Percentiles rank a stretch among this genome's conserved stretches.
Conservation (phyloP, 2,329 filamentous ascomycete species). For the Coniochaeta prunicola region DNA sequence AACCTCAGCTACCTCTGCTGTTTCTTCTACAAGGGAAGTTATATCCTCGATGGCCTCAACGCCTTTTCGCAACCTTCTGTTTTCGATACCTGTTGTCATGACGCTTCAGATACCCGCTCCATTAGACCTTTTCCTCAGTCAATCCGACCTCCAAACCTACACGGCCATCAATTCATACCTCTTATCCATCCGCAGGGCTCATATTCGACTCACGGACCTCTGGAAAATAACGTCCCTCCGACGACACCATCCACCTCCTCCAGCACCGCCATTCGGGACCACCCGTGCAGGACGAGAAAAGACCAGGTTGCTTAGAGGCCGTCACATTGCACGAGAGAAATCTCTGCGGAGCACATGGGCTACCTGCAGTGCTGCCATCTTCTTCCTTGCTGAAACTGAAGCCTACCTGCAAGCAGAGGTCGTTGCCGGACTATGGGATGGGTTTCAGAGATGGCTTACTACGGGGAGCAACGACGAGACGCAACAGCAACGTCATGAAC, state of each 20-base stretch:
- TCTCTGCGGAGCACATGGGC: constrained; percentile 84
- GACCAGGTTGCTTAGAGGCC: constrained; percentile 53
- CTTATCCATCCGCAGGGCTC: constrained; percentile 74
- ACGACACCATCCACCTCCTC: constrained; percentile 67
- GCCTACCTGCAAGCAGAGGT: constrained; percentile 88
- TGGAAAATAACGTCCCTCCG: constrained; percentile 81
- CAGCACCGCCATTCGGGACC: constrained; percentile 55
- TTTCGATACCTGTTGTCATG: constrained; percentile 68
- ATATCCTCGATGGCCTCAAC: constrained; percentile 33
- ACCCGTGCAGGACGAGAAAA: constrained; percentile 52
- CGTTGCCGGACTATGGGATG: constrained; percentile 71
- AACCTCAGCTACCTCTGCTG: constrained; percentile 7
- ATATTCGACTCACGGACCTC: constrained; percentile 74
- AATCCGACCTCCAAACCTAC: constrained; percentile 70
- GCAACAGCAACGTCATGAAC: not conserved
- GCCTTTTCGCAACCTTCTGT: constrained; percentile 72
- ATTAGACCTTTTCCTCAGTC: constrained; percentile 77
- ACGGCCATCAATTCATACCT: constrained; percentile 83
- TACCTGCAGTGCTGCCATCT: constrained; percentile 77
- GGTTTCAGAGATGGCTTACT: constrained; percentile 70
- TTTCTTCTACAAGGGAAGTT: constrained; percentile 22
- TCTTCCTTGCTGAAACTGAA: constrained; percentile 82
- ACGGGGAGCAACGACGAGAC: constrained; percentile 27
- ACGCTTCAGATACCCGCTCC: constrained; percentile 69
- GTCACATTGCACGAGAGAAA: constrained; percentile 54